Evolutionary conservation across 2,329 filamentous ascomycete species (phyloP).

Genomic region (Cercospora sp.): DNA sequence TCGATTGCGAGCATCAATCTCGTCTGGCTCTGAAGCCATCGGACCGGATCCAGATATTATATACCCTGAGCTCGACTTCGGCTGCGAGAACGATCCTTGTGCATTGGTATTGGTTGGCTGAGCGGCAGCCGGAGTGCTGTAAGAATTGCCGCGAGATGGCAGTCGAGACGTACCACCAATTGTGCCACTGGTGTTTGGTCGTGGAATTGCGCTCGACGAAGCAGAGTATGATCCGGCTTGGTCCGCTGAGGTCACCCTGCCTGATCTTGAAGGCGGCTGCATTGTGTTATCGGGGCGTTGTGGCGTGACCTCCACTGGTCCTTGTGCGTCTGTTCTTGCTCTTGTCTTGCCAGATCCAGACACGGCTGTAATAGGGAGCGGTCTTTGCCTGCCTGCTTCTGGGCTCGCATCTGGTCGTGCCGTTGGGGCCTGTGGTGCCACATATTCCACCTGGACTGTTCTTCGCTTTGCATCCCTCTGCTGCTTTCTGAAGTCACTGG

Average conservation of each 20-base stretch:
- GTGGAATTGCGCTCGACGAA: slow-evolving; percentile 46
- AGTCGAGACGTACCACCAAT: slow-evolving; percentile 62
- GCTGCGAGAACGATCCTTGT: slow-evolving; percentile 85
- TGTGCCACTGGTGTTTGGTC: slow-evolving; percentile 81
- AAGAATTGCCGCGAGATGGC: slow-evolving; percentile 72
- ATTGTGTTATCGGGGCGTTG: slow-evolving; percentile 33
- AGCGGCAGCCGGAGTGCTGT: slow-evolving; percentile 85
- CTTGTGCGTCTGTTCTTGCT: slow-evolving; percentile 57
- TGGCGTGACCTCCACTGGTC: slow-evolving; percentile 49
- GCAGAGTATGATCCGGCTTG: slow-evolving; percentile 41
- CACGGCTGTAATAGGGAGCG: slow-evolving; percentile 32
- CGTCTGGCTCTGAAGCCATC: slow-evolving; percentile 57
- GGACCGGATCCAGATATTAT: slow-evolving; percentile 64
- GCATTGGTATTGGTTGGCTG: slow-evolving; percentile 85
- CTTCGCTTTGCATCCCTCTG: slow-evolving; percentile 83
- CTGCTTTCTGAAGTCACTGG: slow-evolving; percentile 45
- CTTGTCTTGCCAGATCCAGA: slow-evolving; percentile 44
- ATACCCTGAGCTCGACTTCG: slow-evolving; percentile 64
- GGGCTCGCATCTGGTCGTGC: slow-evolving; percentile 63
- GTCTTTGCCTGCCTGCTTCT: slow-evolving; percentile 19
- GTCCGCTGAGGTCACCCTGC: slow-evolving; percentile 52
- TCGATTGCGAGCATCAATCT: slow-evolving; percentile 52
- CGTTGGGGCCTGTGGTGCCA: slow-evolving; percentile 85
- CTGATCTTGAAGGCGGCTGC: slow-evolving; percentile 41
- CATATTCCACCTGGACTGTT: slow-evolving; percentile 97